Base-by-base conservation (phyloP, 2,329 filamentous ascomycete species). In the Xylaria sp. region DNA sequence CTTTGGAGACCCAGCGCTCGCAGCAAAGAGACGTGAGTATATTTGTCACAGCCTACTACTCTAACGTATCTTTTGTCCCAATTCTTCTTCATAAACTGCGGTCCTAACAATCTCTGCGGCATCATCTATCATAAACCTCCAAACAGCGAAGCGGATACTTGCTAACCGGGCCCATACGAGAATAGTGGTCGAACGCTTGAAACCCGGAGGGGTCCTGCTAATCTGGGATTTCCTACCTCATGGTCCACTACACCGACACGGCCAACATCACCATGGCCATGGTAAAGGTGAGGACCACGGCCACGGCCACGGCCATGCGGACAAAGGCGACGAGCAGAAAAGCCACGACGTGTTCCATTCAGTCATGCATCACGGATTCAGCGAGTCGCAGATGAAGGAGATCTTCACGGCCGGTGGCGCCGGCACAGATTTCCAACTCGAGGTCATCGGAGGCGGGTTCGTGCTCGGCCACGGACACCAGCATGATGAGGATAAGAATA, bases 201-300 rank as follows among this genome's bases (percentile, higher is more conserved):
- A 85, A 70, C 85, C 86, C 2, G 90, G 90, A 3, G 92, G 92
- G 11, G 86, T 89, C 1, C 81, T 93, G 53, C 80, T 93, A 58
- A 87, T 94, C 63, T 81, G 91, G 54, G 92, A 94, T 75, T 90
- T 93, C 68, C 75, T 91, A 20, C 82, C 88, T 9, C 87, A 90
- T 72, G 83, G 60, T 17, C 68, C 71, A 73, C 51, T 20, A 2
- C 60, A 61, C n/a, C 23, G 46, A 23, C 67, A 69, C n/a, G 38
- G 57, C 4, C 26, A 51, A 11, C 46, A 61, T 26, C n/a, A 56
- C 6, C 51, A 59, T 56, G 44, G 10, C 9, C 65, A 68, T n/a
- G 51, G 33, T 6, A 54, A 67, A 4, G 56, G 65, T 36, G n/a
- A 67, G 20, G 54, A 26, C 5, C 38, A 68, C 26, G 59, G 33